Percentiles rank a stretch among this genome's conserved stretches.
phyloP scores from a whole-genome alignment of 2,329 filamentous ascomycete genomes.

The Saccharata proteae region DNA sequence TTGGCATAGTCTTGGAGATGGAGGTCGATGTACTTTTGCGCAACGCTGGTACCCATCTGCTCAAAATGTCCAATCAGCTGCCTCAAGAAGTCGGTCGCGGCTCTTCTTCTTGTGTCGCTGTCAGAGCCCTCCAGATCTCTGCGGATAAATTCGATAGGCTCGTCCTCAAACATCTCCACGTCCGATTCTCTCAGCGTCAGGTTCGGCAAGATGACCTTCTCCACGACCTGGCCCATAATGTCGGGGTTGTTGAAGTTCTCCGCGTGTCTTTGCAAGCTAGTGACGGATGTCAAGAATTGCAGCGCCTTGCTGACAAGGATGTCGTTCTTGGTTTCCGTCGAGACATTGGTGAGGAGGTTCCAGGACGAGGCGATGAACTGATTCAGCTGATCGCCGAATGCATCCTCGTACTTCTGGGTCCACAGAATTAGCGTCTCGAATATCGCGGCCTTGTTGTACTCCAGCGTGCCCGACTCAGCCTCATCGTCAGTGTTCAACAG shows the following conservation, averaged over 20 bases:
- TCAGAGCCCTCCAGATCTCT: conserved; percentile 93
- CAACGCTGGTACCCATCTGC: conserved; percentile 70
- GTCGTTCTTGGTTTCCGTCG: conserved; percentile 84
- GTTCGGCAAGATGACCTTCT: conserved; percentile 93
- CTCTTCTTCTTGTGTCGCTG: conserved; percentile 80
- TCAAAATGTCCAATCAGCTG: conserved; percentile 86
- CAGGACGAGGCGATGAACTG: conserved; percentile 85
- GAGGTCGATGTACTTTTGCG: conserved; percentile 74
- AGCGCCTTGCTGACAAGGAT: conserved; percentile 87
- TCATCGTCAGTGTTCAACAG: conserved; percentile 77
- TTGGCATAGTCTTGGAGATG: conserved; percentile 67
- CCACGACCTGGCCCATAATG: conserved; percentile 74
- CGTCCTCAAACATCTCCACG: conserved; percentile 92
- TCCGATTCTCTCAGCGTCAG: conserved; percentile 86
- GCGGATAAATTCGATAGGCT: conserved; percentile 96
- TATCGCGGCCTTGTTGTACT: conserved; percentile 84
- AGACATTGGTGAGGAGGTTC: conserved; percentile 78
- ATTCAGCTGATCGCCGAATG: conserved; percentile 67
- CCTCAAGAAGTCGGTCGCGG: conserved; percentile 87
- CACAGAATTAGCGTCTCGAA: conserved; percentile 85
- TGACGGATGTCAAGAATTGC: conserved; percentile 86
- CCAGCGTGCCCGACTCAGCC: conserved; percentile 70
- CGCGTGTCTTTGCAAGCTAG: conserved; percentile 65
- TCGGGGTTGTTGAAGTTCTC: conserved; percentile 72
- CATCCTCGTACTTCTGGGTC: conserved; percentile 90